Evolutionary conservation across 192 early-diverging fungal species (phyloP).

Genomic region (Kickxella alabastrina): DNA sequence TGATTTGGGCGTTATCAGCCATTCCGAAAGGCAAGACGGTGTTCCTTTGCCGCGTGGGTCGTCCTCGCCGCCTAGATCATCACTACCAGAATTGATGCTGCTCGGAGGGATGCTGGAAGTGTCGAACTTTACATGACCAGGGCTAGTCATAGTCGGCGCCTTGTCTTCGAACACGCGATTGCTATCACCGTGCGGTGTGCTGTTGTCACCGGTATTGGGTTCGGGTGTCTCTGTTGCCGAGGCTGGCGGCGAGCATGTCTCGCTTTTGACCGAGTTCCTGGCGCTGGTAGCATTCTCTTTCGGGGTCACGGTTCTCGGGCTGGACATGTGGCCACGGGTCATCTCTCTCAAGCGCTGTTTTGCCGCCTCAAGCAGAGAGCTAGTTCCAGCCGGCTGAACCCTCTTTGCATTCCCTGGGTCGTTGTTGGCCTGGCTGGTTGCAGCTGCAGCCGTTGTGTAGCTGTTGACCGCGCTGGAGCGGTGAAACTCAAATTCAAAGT

Average conservation of each 20-base stretch:
- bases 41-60: constrained; percentile 11
- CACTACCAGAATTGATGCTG: too few species aligned
- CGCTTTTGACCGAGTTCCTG: not conserved
- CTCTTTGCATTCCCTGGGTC: not conserved
- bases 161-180: not conserved
- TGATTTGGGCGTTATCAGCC: constrained; percentile 84
- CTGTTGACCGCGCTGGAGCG: constrained; percentile 17
- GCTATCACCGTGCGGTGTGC: not conserved
- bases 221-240: too few species aligned
- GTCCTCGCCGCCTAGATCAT: not conserved
- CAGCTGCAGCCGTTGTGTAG: constrained; percentile 1
- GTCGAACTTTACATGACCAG: not conserved
- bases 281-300: not conserved
- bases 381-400: constrained; percentile 12
- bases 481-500: constrained; percentile 51
- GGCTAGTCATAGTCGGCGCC: not conserved
- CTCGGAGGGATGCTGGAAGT: not conserved
- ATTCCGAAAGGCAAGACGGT: constrained; percentile 35
- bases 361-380: constrained; percentile 28
- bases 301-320: not conserved
- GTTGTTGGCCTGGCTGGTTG: not conserved
- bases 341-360: constrained; percentile 33
- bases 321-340: constrained; percentile 13
- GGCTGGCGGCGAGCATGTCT: not conserved
- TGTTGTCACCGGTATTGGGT: not conserved